phyloP scores from a whole-genome alignment of 169 alveolate species.

The Plasmodium malariae region DNA sequence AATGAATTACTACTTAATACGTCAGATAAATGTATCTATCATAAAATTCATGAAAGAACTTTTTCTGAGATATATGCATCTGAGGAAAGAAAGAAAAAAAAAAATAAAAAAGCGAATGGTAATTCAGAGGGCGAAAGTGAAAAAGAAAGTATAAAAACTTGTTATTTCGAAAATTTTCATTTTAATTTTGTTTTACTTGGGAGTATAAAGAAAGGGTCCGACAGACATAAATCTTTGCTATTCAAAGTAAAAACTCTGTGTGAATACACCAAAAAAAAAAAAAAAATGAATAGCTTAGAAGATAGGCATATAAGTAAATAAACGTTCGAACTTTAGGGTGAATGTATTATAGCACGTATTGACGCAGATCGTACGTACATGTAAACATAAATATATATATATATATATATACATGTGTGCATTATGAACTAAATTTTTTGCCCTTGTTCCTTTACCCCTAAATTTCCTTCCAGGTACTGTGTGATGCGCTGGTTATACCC shows the following conservation, averaged over 20 bases:
- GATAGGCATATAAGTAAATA: too few species aligned
- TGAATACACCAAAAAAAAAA: not conserved
- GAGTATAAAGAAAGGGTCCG: slow-evolving; percentile 61
- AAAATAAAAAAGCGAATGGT: not conserved
- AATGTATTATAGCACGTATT: too few species aligned
- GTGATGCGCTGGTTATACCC: slow-evolving; percentile 56
- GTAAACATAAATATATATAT: not conserved
- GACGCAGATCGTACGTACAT: too few species aligned
- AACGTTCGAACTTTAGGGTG: too few species aligned
- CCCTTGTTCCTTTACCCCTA: not conserved
- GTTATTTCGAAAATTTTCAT: slow-evolving; percentile 37
- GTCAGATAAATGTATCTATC: not conserved
- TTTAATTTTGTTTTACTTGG: slow-evolving; percentile 64
- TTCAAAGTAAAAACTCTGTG: slow-evolving; percentile 12
- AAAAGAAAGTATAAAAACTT: slow-evolving; percentile 66
- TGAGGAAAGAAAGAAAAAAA: slow-evolving; percentile 28
- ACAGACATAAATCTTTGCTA: slow-evolving; percentile 40
- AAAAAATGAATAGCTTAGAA: too few species aligned
- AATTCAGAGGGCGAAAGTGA: not conserved
- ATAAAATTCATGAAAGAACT: slow-evolving; percentile 10
- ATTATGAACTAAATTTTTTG: not conserved
- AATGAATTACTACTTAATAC: not conserved
- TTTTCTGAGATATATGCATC: slow-evolving; percentile 53
- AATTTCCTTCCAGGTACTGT: slow-evolving; percentile 14
- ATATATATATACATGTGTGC: not conserved